A percentile compares a stretch with the other conserved stretches of the same genome.
Evolutionary conservation across 2,329 filamentous ascomycete genomes (phyloP).

Genomic region (Aureobasidium vineae): DNA sequence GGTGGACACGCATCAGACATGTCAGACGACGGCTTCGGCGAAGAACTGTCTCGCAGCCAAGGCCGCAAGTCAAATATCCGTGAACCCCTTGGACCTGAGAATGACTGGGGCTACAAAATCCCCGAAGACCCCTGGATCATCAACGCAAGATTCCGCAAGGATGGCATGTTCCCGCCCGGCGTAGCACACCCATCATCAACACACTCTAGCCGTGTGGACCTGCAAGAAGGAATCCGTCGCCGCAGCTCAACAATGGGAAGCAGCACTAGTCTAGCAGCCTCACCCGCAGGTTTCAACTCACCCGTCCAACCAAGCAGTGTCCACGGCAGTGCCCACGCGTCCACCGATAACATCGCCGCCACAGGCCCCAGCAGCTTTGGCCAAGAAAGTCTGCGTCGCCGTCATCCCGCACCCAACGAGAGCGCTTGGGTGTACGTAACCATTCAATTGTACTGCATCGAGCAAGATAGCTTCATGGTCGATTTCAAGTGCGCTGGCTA

Average conservation of each 20-base stretch:
- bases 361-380: constrained; percentile 27
- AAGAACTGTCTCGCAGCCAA: constrained; percentile 29
- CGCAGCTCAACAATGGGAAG: constrained; percentile 35
- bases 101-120: constrained; percentile 70
- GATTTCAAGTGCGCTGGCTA: constrained; percentile 99
- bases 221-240: constrained; percentile 35
- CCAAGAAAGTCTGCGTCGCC: constrained; percentile 25
- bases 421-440: constrained; percentile 92
- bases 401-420: constrained; percentile 52
- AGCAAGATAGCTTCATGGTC: constrained; percentile 87
- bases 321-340: constrained; percentile 30
- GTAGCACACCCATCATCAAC: constrained; percentile 51
- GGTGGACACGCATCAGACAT: constrained; percentile 27
- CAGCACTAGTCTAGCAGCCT: constrained; percentile 26
- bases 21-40: constrained; percentile 28
- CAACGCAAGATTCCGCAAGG: constrained; percentile 80
- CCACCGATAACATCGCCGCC: constrained; percentile 35
- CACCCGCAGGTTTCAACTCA: constrained; percentile 18
- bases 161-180: constrained; percentile 64
- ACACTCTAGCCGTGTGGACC: constrained; percentile 50
- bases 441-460: constrained; percentile 94
- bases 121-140: constrained; percentile 95
- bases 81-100: constrained; percentile 47
- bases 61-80: constrained; percentile 35
- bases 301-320: constrained; percentile 9